These are phyloP conservation scores for Leccinum subgranulosum DNA, from an alignment of 768 basidiomycete species.

Conservation along the genomic window DNA sequence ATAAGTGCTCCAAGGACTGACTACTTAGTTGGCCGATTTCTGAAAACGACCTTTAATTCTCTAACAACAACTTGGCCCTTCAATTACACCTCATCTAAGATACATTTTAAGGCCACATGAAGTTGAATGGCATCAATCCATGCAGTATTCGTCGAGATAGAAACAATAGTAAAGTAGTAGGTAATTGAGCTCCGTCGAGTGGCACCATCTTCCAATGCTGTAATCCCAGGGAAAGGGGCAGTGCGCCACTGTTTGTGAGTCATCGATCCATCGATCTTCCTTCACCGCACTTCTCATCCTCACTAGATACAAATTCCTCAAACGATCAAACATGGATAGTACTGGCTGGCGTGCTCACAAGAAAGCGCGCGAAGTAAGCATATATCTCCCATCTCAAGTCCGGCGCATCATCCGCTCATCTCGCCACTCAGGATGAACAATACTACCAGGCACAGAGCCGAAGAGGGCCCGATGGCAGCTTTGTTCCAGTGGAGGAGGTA, in stretches of 20 bases:
- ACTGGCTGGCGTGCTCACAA: slow-evolving; percentile 73
- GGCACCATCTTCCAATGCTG: background rate
- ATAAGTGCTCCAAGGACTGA: background rate
- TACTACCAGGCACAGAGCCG: slow-evolving; percentile 27
- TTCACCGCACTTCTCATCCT: background rate
- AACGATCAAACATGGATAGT: slow-evolving; percentile 54
- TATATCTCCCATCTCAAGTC: background rate
- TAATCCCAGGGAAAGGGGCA: background rate
- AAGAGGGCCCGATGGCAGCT: slow-evolving; percentile 48
- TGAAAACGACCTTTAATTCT: too few species aligned
- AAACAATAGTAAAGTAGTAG: too few species aligned
- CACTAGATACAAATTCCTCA: background rate
- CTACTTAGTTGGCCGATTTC: too few species aligned
- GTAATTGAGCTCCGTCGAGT: background rate
- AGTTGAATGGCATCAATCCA: too few species aligned
- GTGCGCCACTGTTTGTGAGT: background rate
- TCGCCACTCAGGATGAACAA: slow-evolving; percentile 30
- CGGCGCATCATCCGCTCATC: slow-evolving; percentile 3
- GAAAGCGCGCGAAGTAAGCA: slow-evolving; percentile 52
- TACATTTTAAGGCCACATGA: too few species aligned
- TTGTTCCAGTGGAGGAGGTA: slow-evolving; percentile 54
- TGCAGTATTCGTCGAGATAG: too few species aligned
- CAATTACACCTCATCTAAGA: too few species aligned
- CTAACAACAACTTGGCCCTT: too few species aligned
- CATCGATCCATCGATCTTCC: too few species aligned